phyloP scores from a whole-genome alignment of 345 rosid genomes.

The Chamaenerion angustifolium region DNA sequence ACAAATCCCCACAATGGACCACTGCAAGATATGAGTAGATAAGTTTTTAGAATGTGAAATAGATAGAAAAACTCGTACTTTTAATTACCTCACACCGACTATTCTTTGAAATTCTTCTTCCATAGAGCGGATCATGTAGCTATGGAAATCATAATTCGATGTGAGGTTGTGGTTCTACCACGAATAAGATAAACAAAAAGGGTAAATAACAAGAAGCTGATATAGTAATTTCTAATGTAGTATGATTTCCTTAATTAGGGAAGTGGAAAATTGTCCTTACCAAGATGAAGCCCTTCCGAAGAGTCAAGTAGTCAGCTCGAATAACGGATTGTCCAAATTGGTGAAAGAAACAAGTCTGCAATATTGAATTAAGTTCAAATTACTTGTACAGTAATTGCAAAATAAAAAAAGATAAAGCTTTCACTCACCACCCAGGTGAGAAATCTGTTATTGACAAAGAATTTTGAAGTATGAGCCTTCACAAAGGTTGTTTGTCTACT shows the following conservation, averaged over 20 bases:
- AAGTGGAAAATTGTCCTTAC: slow-evolving; percentile 16
- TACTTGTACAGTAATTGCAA: too few relatives aligned
- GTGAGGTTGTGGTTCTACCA: slow-evolving; percentile 82
- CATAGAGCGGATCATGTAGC: slow-evolving; percentile 97
- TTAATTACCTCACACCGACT: slow-evolving; percentile 79
- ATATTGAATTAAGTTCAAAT: neutral
- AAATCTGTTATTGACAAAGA: slow-evolving; percentile 38
- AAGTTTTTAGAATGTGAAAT: too few relatives aligned
- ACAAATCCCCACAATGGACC: slow-evolving; percentile 93
- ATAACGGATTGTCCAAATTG: slow-evolving; percentile 81
- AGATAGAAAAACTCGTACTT: too few relatives aligned
- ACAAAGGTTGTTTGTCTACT: slow-evolving; percentile 75
- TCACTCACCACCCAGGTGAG: slow-evolving; percentile 70
- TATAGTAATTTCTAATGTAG: too few relatives aligned
- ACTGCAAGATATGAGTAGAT: slow-evolving; percentile 30
- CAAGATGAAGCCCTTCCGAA: slow-evolving; percentile 76
- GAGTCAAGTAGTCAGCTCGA: slow-evolving; percentile 76
- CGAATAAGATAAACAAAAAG: slow-evolving; percentile 7
- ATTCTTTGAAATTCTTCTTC: slow-evolving; percentile 93
- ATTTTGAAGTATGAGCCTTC: slow-evolving; percentile 46
- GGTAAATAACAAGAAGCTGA: slow-evolving; percentile 4
- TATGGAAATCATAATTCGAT: slow-evolving; percentile 66
- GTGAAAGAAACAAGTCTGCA: slow-evolving; percentile 82
- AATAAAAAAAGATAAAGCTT: too few relatives aligned
- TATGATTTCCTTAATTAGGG: too few relatives aligned